phyloP scores from a whole-genome alignment of 345 rosid genomes.

The Citrus inodora region DNA sequence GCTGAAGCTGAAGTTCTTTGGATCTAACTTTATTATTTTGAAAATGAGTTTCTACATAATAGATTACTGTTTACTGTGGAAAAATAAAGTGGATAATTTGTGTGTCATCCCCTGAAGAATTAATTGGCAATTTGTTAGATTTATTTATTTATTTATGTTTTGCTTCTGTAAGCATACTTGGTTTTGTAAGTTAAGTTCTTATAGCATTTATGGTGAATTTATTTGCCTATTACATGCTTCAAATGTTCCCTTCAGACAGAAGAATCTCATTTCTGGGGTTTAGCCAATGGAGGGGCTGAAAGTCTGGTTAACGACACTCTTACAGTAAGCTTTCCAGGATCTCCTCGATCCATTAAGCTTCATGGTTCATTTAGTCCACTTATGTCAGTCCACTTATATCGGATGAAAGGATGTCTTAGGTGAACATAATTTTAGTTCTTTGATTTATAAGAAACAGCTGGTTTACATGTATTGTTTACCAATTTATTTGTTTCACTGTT shows the following conservation, averaged over 20 bases:
- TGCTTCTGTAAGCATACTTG: background rate
- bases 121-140: background rate
- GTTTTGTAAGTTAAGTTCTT: background rate
- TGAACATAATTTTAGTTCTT: slow-evolving; percentile 8
- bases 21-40: no score
- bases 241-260: slow-evolving; percentile 59
- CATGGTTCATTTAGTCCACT: slow-evolving; percentile 77
- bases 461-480: background rate
- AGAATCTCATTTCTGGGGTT: slow-evolving; percentile 54
- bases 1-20: background rate
- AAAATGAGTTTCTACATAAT: background rate
- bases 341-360: slow-evolving; percentile 69
- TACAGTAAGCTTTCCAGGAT: slow-evolving; percentile 48
- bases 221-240: slow-evolving; percentile 7
- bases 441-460: background rate
- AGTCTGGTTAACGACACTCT: slow-evolving; percentile 30
- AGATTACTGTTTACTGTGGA: background rate
- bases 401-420: slow-evolving; percentile 59
- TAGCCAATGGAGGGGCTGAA: slow-evolving; percentile 56
- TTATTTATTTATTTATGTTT: background rate
- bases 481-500: slow-evolving; percentile 4
- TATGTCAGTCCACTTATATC: slow-evolving; percentile 66
- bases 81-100: background rate
- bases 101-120: background rate
- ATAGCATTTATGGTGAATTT: background rate